These are phyloP conservation scores for Hansfordia pulvinata DNA, from an alignment of 2,329 filamentous ascomycete genomes.

Conservation along the genomic window DNA sequence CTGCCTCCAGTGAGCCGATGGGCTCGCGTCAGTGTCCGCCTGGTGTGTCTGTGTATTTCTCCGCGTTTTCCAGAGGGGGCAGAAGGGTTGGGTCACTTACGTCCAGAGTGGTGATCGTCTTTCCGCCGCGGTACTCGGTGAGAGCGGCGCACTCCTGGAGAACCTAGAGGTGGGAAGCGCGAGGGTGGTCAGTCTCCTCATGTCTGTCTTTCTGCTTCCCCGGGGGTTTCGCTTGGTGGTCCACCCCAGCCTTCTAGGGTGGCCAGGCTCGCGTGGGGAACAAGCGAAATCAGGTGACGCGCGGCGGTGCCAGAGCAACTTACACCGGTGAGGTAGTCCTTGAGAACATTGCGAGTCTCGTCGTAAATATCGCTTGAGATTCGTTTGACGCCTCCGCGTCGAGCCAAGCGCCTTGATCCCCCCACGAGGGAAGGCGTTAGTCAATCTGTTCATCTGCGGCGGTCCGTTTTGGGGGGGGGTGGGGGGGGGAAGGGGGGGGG, in stretches of 20 bases:
- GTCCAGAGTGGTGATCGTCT: constrained; percentile 50
- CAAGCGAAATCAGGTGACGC: too few species aligned
- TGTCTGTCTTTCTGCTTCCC: not conserved
- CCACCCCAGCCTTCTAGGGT: too few species aligned
- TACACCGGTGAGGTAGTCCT: constrained; percentile 32
- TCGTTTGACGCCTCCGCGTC: constrained; percentile 64
- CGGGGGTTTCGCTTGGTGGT: too few species aligned
- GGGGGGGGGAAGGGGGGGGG: too few species aligned
- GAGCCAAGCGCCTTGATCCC: constrained; percentile 51
- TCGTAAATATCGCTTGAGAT: constrained; percentile 54
- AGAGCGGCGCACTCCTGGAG: constrained; percentile 33
- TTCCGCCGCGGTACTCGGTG: constrained; percentile 37
- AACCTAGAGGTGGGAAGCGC: constrained; percentile 26
- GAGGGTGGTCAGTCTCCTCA: not conserved
- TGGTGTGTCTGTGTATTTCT: too few species aligned
- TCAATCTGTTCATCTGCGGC: not conserved
- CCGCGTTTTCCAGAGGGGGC: too few species aligned
- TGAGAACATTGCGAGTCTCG: constrained; percentile 39
- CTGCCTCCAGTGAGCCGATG: constrained; percentile 21
- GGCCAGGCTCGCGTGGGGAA: too few species aligned
- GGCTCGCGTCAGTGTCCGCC: constrained; percentile 1
- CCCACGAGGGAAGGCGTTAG: not conserved
- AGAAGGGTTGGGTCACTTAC: constrained; percentile 25
- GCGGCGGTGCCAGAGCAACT: too few species aligned
- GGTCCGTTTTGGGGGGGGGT: too few species aligned